Base-by-base conservation (phyloP, 441 rosid genomes). In the Euphorbia celastroides region DNA sequence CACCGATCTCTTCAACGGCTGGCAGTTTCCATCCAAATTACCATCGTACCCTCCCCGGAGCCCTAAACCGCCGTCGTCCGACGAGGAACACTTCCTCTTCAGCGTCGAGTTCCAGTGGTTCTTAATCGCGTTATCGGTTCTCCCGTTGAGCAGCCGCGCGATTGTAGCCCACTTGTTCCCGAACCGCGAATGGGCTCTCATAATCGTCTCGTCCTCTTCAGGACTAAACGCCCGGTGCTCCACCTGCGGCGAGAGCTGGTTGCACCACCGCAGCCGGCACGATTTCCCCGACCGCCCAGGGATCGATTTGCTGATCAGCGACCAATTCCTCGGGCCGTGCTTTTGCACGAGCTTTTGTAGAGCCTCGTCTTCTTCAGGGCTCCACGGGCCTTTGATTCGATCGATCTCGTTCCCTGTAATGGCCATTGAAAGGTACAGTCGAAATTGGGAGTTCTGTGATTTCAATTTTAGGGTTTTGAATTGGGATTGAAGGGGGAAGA, bases 91-190 rank as follows among this genome's bases (percentile, higher is more conserved):
- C 81, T 89, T 89, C 20, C 93, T 55, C 78, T 89, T 87, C 10
- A 89, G 80, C 0, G 92, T 84, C 20, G 89, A 86, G 83, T 88
- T 88, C 94, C 94, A 86, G 75, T 87, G 96, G 72, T 89, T 87
- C 72, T 89, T 89, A 22, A 89, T 83, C 36, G 89, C 84, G 89
- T 89, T 87, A 76, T 87, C 96, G 2, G 96, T 89, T 11, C 89
- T 88, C 27, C 93, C 96, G 60, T 77, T 82, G 48, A 89, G 86
- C 41, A 87, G 82, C 3, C 90, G 81, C 1, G 96, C 82, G 67
- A 89, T 89, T 27, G 93, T 85, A 16, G 96, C 96, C 96, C 96
- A 89, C 81, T 82, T 89, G 81, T 89, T 87, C 0, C 90, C 93
- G 52, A 82, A 81, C 16, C 82, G 84, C 7, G 82, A 82, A 67